Base-by-base conservation (phyloP, 73 alveolate species). In the Blepharisma japonicum region DNA sequence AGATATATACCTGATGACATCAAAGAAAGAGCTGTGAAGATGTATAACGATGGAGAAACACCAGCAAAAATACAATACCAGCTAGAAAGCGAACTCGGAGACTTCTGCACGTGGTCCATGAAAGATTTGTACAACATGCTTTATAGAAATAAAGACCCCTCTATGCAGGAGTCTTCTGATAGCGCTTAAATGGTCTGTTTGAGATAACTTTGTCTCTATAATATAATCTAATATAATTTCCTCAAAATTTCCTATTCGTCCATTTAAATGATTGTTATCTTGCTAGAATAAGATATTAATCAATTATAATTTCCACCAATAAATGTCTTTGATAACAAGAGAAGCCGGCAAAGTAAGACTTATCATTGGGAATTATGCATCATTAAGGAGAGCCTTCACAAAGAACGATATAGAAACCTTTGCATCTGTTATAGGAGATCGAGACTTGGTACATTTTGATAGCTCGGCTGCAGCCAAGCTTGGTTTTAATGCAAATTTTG, bases 51-150 rank as follows among this genome's bases (percentile, higher is more conserved):
- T 14, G 74, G 74, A 25, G 74, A 61, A 61, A 39, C 74, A 1
- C 74, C 74, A 14, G 74, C 46, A 2, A 61, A 61, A 61, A 61
- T 61, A 0, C 74, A 61, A 39, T 25, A 18, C 18, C n/a, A 61
- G 46, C 5, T 61, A 8, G 74, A 61, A 39, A 14, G 47, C 2
- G 38, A 18, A 5, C 46, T 61, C 18, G 46, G 46, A 39, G 74
- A 61, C n/a, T 2, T 8, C 47, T 61, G 74, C 23, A 18, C 74
- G 46, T 61, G 74, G 74, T 61, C 74, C 4, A 61, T 61, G 74
- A 61, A 61, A 25, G 74, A 61, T 25, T 25, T 61, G 3, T 61
- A 61, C 23, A 61, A 61, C 5, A 18, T 61, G 74, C 74, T 61
- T 8, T 61, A 61, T 61, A 61, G 46, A 25, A 14, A 61, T 5